phyloP scores from a whole-genome alignment of 2,329 filamentous ascomycete genomes.

The Cyanodermella asteris region DNA sequence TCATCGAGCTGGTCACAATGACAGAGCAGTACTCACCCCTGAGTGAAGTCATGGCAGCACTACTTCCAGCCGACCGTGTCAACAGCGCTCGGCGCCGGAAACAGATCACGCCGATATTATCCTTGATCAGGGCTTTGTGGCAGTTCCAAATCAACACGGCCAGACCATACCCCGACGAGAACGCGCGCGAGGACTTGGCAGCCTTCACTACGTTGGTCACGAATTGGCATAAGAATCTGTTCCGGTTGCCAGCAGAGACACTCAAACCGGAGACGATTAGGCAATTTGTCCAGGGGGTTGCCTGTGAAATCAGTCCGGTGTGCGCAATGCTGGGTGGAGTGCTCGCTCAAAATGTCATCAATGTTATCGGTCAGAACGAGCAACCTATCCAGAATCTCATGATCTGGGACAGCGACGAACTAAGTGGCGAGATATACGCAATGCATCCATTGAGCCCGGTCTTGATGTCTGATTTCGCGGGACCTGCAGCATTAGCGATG shows the following conservation, averaged over 20 bases:
- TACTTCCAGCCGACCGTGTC: constrained; percentile 46
- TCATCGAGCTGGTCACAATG: constrained; percentile 73
- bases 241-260: constrained; percentile 45
- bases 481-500: too few relatives aligned
- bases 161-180: constrained; percentile 32
- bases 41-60: constrained; percentile 60
- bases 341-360: constrained; percentile 91
- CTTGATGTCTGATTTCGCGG: too few relatives aligned
- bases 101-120: constrained; percentile 63
- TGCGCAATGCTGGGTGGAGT: constrained; percentile 76
- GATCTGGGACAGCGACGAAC: constrained; percentile 68
- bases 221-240: constrained; percentile 54
- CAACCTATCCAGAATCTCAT: constrained; percentile 93
- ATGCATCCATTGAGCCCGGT: constrained; percentile 57
- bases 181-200: constrained; percentile 43
- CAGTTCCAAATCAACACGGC: constrained; percentile 44
- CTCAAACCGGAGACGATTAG: constrained; percentile 52
- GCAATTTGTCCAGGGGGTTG: constrained; percentile 69
- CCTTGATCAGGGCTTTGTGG: constrained; percentile 77
- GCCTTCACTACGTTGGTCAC: constrained; percentile 58
- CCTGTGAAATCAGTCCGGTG: constrained; percentile 65
- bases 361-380: constrained; percentile 73
- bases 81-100: constrained; percentile 46
- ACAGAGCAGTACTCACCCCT: constrained; percentile 77
- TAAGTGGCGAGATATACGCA: constrained; percentile 58